Percentiles rank a stretch among this genome's conserved stretches.
phyloP scores from a whole-genome alignment of 352 stramenopile species.

The Phytopythium helicoides region DNA sequence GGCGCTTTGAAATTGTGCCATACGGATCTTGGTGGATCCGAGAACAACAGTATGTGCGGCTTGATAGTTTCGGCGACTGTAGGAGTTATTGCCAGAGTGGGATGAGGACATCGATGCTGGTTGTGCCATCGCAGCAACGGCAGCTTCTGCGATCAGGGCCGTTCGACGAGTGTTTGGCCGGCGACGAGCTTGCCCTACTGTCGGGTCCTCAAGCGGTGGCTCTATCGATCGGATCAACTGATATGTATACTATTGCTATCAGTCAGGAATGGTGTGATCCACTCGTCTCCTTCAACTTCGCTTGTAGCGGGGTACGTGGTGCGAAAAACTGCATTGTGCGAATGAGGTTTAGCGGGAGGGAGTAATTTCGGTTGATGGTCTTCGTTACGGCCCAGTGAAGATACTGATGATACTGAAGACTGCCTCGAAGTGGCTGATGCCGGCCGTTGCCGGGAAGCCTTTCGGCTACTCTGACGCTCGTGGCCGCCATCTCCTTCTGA shows the following conservation, averaged over 20 bases:
- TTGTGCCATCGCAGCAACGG: not conserved
- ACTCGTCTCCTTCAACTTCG: conserved; percentile 76
- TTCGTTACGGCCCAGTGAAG: not conserved
- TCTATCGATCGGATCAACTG: conserved; percentile 76
- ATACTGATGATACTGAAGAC: not conserved
- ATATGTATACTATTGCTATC: conserved; percentile 75
- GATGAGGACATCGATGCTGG: not conserved
- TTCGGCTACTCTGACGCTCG: conserved; percentile 7
- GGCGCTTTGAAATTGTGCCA: conserved; percentile 80
- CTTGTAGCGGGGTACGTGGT: conserved; percentile 63
- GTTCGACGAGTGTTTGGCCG: conserved; percentile 33
- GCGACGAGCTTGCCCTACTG: conserved; percentile 15
- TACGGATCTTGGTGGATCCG: conserved; percentile 69
- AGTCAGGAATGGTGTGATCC: conserved; percentile 56
- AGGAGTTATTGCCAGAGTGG: not conserved
- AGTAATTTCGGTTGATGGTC: conserved; percentile 54
- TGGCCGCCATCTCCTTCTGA: conserved; percentile 13
- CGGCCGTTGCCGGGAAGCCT: conserved; percentile 4
- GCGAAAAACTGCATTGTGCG: conserved; percentile 77
- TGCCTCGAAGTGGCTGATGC: not conserved
- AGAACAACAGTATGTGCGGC: conserved; percentile 50
- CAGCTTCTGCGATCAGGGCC: conserved; percentile 28
- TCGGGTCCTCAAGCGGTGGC: conserved; percentile 60
- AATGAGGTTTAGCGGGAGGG: conserved; percentile 73
- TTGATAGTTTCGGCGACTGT: not conserved